A percentile compares a stretch with the other conserved stretches of the same genome.
Evolutionary conservation across 371 early-diverging fungal species (phyloP).

Genomic region (Lichtheimia ramosa): DNA sequence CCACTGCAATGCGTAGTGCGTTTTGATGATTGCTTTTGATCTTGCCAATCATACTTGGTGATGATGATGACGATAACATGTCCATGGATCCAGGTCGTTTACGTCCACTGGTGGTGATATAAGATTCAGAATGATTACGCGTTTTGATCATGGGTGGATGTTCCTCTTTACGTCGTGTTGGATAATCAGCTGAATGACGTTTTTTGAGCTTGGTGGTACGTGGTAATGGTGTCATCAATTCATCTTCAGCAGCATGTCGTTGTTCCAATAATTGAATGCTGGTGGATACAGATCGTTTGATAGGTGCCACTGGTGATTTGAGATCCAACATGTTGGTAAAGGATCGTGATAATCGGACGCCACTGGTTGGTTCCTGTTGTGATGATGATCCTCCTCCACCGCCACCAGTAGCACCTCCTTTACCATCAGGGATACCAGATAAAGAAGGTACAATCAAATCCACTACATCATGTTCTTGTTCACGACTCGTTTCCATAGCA

Average conservation of each 20-base stretch:
- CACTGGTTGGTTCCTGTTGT: slow-evolving; percentile 7
- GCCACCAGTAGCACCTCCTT: too few relatives aligned
- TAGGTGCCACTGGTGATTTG: slow-evolving; percentile 4
- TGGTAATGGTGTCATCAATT: slow-evolving; percentile 7
- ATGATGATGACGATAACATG: slow-evolving; percentile 22
- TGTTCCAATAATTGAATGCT: slow-evolving; percentile 3
- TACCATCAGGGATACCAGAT: slow-evolving; percentile 15
- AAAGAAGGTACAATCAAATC: slow-evolving; percentile 34
- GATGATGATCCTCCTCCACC: slow-evolving; percentile 10
- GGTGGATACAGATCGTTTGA: slow-evolving; percentile 16
- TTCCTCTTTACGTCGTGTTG: slow-evolving; percentile 12
- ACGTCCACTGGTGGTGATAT: slow-evolving; percentile 20
- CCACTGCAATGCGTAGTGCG: slow-evolving; percentile 35
- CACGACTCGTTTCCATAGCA: slow-evolving; percentile 21
- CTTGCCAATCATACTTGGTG: slow-evolving; percentile 36
- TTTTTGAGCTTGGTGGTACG: slow-evolving; percentile 16
- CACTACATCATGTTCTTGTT: slow-evolving; percentile 11
- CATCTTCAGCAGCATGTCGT: not conserved
- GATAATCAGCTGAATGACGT: slow-evolving; percentile 33
- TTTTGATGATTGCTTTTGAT: slow-evolving; percentile 41
- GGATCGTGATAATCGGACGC: slow-evolving; percentile 22
- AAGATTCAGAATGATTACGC: slow-evolving; percentile 32
- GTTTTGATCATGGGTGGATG: slow-evolving; percentile 14
- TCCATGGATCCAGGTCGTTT: slow-evolving; percentile 40
- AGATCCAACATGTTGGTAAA: slow-evolving; percentile 31